Evolutionary conservation across 345 rosid genomes (phyloP).

Genomic region (Brassica napus): DNA sequence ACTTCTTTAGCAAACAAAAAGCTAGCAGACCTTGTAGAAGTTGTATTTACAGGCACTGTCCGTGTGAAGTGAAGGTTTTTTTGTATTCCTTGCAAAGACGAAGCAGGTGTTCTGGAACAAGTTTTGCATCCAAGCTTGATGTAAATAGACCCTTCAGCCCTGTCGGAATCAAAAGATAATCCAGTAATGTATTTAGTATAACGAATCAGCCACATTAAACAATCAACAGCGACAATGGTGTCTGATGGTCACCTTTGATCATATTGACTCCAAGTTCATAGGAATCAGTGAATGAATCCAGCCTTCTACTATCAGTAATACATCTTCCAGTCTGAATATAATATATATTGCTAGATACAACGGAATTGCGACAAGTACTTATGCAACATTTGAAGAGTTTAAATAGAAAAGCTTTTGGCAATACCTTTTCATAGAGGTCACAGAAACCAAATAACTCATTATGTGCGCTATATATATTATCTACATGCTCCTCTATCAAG

Average conservation of each 20-base stretch:
- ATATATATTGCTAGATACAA: conserved; percentile 22
- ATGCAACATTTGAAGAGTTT: conserved; percentile 11
- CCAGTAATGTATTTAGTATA: conserved; percentile 17
- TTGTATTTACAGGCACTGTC: conserved; percentile 54
- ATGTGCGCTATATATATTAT: conserved; percentile 58
- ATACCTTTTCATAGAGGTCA: conserved; percentile 61
- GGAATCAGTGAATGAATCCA: conserved; percentile 63
- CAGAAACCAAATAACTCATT: conserved; percentile 83
- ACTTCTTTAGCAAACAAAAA: conserved; percentile 14
- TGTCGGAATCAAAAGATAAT: conserved; percentile 38
- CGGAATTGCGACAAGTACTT: conserved; percentile 8
- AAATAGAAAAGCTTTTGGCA: conserved; percentile 22
- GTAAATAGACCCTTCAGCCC: conserved; percentile 62
- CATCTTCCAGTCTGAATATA: conserved; percentile 60
- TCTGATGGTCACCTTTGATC: conserved; percentile 58
- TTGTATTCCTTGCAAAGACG: conserved; percentile 71
- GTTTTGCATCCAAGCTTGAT: conserved; percentile 71
- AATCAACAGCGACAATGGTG: conserved; percentile 15
- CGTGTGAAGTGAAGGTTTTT: conserved; percentile 42
- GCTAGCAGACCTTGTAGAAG: conserved; percentile 77
- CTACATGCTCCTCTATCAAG: conserved; percentile 57
- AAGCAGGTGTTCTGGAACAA: conserved; percentile 81
- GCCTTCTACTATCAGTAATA: conserved; percentile 55
- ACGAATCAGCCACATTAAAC: not conserved
- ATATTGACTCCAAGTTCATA: conserved; percentile 70